Evolutionary conservation across 164 flowering plant genomes (phyloP).

Genomic region (grape (Vitis vinifera)): ASM3070453v1 NC_081818.1:888001-888500

Average conservation of each 20-base stretch:
- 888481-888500: no score
- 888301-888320: slow-evolving; percentile 80
- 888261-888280: slow-evolving; percentile 82
- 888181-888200: slow-evolving; percentile 91
- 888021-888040: background rate
- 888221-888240: slow-evolving; percentile 90
- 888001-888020: background rate
- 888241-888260: slow-evolving; percentile 89
- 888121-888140: slow-evolving; percentile 92
- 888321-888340: slow-evolving; percentile 87
- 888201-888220: slow-evolving; percentile 90
- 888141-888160: slow-evolving; percentile 90
- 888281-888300: slow-evolving; percentile 88
- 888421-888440: no score
- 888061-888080: background rate
- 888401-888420: slow-evolving; percentile 1
- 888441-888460: no score
- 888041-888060: background rate
- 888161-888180: slow-evolving; percentile 92
- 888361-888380: slow-evolving; percentile 50
- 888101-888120: slow-evolving; percentile 99
- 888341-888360: slow-evolving; percentile 77
- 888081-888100: slow-evolving; percentile 87
- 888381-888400: slow-evolving; percentile 20
- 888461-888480: no score